Evolutionary conservation across 202 grass and related monocot species (phyloP).

Genomic region (Eragrostis tef): DNA sequence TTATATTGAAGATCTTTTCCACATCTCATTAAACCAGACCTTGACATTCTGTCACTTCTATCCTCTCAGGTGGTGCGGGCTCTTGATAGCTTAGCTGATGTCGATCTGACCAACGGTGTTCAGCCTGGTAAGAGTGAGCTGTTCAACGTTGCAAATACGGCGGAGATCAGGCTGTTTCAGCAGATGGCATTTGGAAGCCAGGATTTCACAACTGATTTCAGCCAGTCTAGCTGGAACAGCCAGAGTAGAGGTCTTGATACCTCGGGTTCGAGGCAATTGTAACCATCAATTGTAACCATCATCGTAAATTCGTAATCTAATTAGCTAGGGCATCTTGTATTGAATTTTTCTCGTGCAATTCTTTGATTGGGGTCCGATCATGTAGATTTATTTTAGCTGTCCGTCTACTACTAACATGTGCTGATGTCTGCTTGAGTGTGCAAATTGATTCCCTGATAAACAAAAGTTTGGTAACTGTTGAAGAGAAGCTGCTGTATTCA

Average conservation of each 20-base stretch:
- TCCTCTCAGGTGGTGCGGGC: slow-evolving; percentile 74
- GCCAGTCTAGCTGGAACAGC: slow-evolving; percentile 65
- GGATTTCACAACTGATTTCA: slow-evolving; percentile 75
- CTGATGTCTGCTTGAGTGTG: background rate
- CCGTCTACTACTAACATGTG: slow-evolving; percentile 20
- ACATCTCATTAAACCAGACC: background rate
- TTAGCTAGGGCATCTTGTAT: slow-evolving; percentile 35
- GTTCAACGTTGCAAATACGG: slow-evolving; percentile 65
- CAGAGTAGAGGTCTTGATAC: slow-evolving; percentile 43
- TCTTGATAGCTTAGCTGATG: slow-evolving; percentile 74
- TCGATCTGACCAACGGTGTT: slow-evolving; percentile 82
- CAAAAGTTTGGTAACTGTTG: background rate
- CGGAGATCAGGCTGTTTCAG: slow-evolving; percentile 86
- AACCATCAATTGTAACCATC: slow-evolving; percentile 32
- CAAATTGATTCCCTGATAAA: background rate
- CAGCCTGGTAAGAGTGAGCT: slow-evolving; percentile 91
- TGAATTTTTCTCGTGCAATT: slow-evolving; percentile 43
- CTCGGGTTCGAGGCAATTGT: slow-evolving; percentile 38
- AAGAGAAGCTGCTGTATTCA: background rate
- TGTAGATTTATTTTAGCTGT: background rate
- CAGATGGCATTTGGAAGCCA: slow-evolving; percentile 87
- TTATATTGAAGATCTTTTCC: background rate
- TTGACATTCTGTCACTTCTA: background rate
- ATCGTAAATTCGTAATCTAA: slow-evolving; percentile 28
- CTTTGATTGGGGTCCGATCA: slow-evolving; percentile 45